phyloP scores from a whole-genome alignment of 495 filamentous ascomycete genomes.

The Aspergillus conjunctus region DNA sequence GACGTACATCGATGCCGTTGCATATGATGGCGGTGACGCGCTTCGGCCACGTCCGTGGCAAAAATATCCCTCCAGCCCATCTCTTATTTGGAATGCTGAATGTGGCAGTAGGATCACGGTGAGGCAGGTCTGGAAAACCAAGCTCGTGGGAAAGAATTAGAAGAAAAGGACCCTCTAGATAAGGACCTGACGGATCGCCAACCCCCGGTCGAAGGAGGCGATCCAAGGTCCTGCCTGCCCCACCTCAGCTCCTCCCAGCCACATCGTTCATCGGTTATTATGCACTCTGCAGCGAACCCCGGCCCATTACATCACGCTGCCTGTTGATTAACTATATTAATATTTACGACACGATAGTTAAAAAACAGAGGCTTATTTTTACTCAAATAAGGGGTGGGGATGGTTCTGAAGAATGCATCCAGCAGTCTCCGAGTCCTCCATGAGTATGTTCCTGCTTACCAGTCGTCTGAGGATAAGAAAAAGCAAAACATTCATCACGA shows the following conservation, averaged over 20 bases:
- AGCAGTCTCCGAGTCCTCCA: too few species aligned
- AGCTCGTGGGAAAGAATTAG: not conserved
- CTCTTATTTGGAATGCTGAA: not conserved
- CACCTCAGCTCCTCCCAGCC: not conserved
- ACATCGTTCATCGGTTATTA: not conserved
- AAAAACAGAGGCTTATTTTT: too few species aligned
- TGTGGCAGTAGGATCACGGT: not conserved
- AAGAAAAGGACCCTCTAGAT: not conserved
- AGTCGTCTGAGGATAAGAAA: not conserved
- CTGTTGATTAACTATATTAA: not conserved
- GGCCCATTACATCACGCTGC: not conserved
- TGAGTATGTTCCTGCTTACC: too few species aligned
- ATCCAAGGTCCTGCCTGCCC: conserved; percentile 2
- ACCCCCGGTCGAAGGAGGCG: not conserved
- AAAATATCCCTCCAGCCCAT: conserved; percentile 47
- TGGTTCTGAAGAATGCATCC: too few species aligned
- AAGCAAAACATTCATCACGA: not conserved
- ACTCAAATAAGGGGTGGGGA: too few species aligned
- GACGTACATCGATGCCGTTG: conserved; percentile 48
- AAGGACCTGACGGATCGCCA: not conserved
- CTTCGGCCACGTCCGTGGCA: conserved; percentile 24
- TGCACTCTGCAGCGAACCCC: not conserved
- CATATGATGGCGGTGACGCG: conserved; percentile 31
- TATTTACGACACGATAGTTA: not conserved
- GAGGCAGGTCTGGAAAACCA: not conserved